Percentiles rank a stretch among this genome's conserved stretches.
Conservation (phyloP, 2,329 filamentous ascomycete genomes). For the Cadophora luteo-olivacea region DNA sequence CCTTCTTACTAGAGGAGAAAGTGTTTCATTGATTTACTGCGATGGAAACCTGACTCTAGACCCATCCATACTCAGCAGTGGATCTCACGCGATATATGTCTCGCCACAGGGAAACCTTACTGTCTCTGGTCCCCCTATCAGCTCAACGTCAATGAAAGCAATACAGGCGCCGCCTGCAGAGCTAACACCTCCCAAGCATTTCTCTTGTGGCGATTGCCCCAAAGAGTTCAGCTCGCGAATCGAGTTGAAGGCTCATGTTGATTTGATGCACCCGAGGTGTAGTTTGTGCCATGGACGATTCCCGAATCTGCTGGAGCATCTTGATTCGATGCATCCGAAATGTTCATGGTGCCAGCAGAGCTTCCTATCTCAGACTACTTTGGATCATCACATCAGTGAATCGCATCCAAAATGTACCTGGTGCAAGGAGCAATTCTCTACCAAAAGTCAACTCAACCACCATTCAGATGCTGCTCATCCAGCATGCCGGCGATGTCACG, state of each 20-base stretch:
- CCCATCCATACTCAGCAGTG: constrained; percentile 13
- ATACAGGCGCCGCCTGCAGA: background rate
- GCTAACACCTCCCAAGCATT: background rate
- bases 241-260: background rate
- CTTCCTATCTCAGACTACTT: background rate
- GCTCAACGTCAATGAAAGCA: background rate
- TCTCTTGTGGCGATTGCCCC: constrained; percentile 13
- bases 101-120: constrained; percentile 18
- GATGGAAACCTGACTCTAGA: constrained; percentile 16
- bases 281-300: constrained; percentile 11
- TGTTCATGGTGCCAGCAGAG: constrained; percentile 11
- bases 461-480: constrained; percentile 14
- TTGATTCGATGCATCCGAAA: constrained; percentile 1
- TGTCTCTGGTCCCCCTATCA: background rate
- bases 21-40: constrained; percentile 20
- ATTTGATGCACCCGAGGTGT: constrained; percentile 11
- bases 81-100: constrained; percentile 23
- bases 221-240: background rate
- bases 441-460: background rate
- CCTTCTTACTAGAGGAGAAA: constrained; percentile 12
- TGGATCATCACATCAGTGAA: background rate
- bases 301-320: background rate
- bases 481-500: constrained; percentile 6
- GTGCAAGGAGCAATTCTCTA: constrained; percentile 11
- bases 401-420: constrained; percentile 6